These are phyloP conservation scores for Aspergillus sclerotiicarbonarius DNA, from an alignment of 495 filamentous ascomycete genomes.

Conservation along the genomic window DNA sequence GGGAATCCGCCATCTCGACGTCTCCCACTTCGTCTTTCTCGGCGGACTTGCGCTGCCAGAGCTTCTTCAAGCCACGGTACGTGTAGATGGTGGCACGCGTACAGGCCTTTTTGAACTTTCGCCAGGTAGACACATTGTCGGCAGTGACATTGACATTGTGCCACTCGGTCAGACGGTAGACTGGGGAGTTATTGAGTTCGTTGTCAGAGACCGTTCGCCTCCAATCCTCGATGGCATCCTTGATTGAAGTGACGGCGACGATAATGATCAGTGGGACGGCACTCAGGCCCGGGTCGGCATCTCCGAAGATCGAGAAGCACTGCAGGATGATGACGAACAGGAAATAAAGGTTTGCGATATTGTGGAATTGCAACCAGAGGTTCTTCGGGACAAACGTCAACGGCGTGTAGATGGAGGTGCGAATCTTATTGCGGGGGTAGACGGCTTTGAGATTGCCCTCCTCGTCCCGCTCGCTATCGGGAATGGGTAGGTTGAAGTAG, in stretches of 20 bases:
- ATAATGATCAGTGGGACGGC: slow-evolving; percentile 91
- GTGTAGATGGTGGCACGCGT: slow-evolving; percentile 57
- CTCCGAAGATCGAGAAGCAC: slow-evolving; percentile 94
- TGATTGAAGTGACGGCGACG: slow-evolving; percentile 78
- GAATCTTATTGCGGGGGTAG: slow-evolving; percentile 88
- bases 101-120: slow-evolving; percentile 83
- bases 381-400: slow-evolving; percentile 94
- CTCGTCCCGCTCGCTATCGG: slow-evolving; percentile 72
- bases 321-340: slow-evolving; percentile 90
- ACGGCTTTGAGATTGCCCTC: slow-evolving; percentile 65
- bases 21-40: slow-evolving; percentile 40
- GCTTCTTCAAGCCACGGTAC: slow-evolving; percentile 55
- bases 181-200: slow-evolving; percentile 90
- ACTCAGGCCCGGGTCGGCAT: slow-evolving; percentile 80
- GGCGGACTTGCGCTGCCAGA: slow-evolving; percentile 30
- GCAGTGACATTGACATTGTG: slow-evolving; percentile 87
- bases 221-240: slow-evolving; percentile 95
- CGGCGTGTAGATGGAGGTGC: slow-evolving; percentile 92
- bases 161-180: slow-evolving; percentile 81
- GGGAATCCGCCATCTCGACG: not conserved
- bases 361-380: slow-evolving; percentile 93
- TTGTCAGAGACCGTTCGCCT: slow-evolving; percentile 85
- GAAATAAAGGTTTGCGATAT: slow-evolving; percentile 96
- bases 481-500: slow-evolving; percentile 81
- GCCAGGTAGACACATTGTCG: slow-evolving; percentile 80